These are phyloP conservation scores for Coleophoma cylindrospora DNA, from an alignment of 2,329 filamentous ascomycete species.

Conservation along the genomic window DNA sequence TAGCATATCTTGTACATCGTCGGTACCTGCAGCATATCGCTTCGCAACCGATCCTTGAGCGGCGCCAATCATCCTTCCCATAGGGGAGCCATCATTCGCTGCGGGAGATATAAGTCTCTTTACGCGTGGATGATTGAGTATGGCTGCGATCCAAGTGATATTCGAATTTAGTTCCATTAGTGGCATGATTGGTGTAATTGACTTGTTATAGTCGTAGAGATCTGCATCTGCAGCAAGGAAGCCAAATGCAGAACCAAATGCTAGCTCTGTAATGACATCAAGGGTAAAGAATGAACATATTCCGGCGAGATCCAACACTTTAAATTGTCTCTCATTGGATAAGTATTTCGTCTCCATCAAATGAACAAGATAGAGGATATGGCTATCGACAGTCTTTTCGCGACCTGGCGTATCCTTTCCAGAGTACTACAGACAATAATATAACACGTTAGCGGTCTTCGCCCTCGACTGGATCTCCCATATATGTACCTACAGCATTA, in stretches of 20 bases:
- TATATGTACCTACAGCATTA: slow-evolving; percentile 35
- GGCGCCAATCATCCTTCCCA: too few species aligned
- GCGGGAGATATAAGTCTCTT: too few species aligned
- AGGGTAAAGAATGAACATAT: background rate
- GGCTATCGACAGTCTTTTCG: slow-evolving; percentile 40
- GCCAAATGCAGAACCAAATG: background rate
- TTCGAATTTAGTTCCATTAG: background rate
- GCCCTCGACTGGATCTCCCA: background rate
- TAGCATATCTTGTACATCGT: slow-evolving; percentile 40
- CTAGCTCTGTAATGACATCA: background rate
- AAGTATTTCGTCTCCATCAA: background rate
- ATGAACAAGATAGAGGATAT: background rate
- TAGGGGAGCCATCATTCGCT: background rate
- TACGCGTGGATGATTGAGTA: background rate
- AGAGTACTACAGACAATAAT: slow-evolving; percentile 21
- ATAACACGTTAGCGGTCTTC: slow-evolving; percentile 27
- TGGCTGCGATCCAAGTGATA: background rate
- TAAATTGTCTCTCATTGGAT: background rate
- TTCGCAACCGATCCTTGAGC: background rate
- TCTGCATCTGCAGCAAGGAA: background rate
- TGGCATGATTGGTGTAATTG: background rate
- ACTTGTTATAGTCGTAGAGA: background rate
- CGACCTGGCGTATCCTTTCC: slow-evolving; percentile 41
- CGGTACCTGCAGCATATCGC: background rate
- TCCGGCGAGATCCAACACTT: background rate